Base-by-base conservation (phyloP, 768 basidiomycete genomes). In the Lentinula boryana region DNA sequence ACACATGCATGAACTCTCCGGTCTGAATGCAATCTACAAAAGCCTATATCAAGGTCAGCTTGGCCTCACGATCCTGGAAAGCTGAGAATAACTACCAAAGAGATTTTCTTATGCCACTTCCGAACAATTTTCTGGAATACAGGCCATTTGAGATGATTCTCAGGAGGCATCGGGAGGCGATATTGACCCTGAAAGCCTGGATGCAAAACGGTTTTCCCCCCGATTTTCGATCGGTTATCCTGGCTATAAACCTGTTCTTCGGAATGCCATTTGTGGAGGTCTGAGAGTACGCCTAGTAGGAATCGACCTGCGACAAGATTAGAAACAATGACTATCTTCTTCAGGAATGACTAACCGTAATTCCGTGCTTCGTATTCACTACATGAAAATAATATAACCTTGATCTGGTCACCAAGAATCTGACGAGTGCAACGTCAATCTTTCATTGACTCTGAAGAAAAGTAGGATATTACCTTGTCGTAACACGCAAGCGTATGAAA, bases 321-420 rank as follows among this genome's bases (percentile, higher is more conserved):
- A 27, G 62, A 18, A 63, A 63, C 13, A 58, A 53, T n/a, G 35
- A 60, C 40, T 44, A 44, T 36, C 18, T 13, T 46, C 23, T 5
- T 7, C 18, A 23, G 41, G 10, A 32, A 31, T 51, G 33, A 57
- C 21, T 56, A 68, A 91, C 95, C 95, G 67, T 94, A 95, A 72
- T 98, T 98, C 55, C 89, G 85, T 12, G 94, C 95, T 74, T 99
- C 95, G 66, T 93, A 93, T 75, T 96, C 96, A 64, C 95, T 97
- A 68, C 94, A 95, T 1, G 93, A 90, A 71, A 95, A 97, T 23
- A 98, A 78, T 10, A 95, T 82, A 5, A 87, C 86, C 56, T 91
- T 87, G 55, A 97, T 80, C 63, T 92, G 88, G 46, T 93, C 91
- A 7, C 87, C 86, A 23, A 98, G 85, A 38, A 98, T 75, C 93